Evolutionary conservation across 140 eudicot genomes (phyloP), one percentile per base, ranked within the genome.

Genomic region (Cichorium intybus): DNA sequence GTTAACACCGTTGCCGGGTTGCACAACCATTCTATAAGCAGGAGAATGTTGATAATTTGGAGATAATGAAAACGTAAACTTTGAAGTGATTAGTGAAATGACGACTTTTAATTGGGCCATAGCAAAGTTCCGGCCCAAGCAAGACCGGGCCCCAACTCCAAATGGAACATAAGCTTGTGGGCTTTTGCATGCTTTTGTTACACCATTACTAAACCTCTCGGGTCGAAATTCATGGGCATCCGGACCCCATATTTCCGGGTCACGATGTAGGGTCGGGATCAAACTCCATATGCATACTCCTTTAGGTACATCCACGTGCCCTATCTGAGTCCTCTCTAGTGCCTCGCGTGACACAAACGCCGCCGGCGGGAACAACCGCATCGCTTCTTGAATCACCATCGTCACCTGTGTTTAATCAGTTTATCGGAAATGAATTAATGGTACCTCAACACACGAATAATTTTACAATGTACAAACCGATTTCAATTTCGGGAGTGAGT

Each of bases 341-440:
- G 94, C 97, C 69, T 90, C 97, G 62, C 97, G 72, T 59, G 97
- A 86, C 70, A 90, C 89, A 68, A 87, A 90, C 37, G 97, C 94
- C 43, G 94, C 95, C 18, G 97, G 97, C 37, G 95, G 93, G 75
- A 86, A 90, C 37, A 90, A 68, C 16, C 97, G 57, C 79, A 90
- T 63, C 18, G 87, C 81, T 75, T 90, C 97, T 77, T 90, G 97
- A 45, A 90, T 90, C 78, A 86, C 97, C 95, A 84, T 84, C 2
- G 84, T 87, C 61, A 80, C 88, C 97, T 90, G 47, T 70, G 69
- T 0, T 22, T 15, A 60, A 60, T 60, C n/a, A 39, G 34, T 6
- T 39, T 12, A 5, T 37, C 15, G n/a, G n/a, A n/a, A n/a, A n/a
- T n/a, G n/a, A n/a, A n/a, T n/a, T n/a, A 12, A 3, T 60, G 41